phyloP scores from a whole-genome alignment of 441 rosid genomes.

The Corymbia citriodora region DNA sequence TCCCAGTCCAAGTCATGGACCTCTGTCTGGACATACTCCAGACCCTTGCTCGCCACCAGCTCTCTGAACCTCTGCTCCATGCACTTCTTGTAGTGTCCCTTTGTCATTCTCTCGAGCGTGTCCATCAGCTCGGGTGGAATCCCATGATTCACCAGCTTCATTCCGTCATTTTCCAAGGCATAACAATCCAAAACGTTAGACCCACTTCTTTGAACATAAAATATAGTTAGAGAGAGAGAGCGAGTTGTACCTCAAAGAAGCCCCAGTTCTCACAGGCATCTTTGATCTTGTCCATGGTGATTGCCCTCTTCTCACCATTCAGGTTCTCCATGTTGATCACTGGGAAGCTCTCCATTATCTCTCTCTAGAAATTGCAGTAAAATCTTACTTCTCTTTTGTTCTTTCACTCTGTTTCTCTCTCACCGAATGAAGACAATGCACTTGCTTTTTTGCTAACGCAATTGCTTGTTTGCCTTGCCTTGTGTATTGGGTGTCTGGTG shows the following conservation, averaged over 20 bases:
- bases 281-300: slow-evolving; percentile 57
- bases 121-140: no score
- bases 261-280: slow-evolving; percentile 81
- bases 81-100: no score
- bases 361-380: neutral
- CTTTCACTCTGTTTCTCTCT: neutral
- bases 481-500: neutral
- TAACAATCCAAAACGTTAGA: no score
- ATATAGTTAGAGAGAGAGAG: neutral
- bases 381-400: neutral
- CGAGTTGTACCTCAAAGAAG: slow-evolving; percentile 16
- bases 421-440: neutral
- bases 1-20: no score
- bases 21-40: no score
- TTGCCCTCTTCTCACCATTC: slow-evolving; percentile 52
- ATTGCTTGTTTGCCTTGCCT: neutral
- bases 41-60: no score
- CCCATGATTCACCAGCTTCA: no score
- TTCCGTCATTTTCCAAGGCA: no score
- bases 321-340: slow-evolving; percentile 63
- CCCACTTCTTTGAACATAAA: no score
- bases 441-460: neutral
- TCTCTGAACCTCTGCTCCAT: no score
- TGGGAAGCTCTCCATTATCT: neutral
- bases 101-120: no score